phyloP scores from a whole-genome alignment of 1,139 yeast genomes.

The Taphrina deformans region DNA sequence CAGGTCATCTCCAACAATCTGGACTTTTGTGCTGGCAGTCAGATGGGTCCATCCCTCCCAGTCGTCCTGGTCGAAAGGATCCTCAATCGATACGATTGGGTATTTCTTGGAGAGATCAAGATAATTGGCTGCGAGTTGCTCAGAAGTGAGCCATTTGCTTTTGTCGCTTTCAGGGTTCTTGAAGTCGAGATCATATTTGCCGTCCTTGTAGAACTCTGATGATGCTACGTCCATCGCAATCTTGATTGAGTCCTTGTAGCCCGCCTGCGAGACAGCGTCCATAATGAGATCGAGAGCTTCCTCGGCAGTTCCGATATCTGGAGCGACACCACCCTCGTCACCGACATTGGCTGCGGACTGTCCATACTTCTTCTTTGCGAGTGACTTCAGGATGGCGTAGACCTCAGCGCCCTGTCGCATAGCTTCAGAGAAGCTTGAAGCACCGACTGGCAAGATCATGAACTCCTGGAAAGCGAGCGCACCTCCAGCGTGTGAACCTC shows the following conservation, averaged over 20 bases:
- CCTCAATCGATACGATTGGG: conserved; percentile 97
- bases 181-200: conserved; percentile 94
- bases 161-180: conserved; percentile 89
- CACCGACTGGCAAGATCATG: conserved; percentile 94
- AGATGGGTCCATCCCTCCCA: conserved; percentile 96
- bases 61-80: conserved; percentile 98
- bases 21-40: conserved; percentile 68
- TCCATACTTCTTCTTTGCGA: conserved; percentile 91
- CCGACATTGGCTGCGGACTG: conserved; percentile 98
- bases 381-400: conserved; percentile 87
- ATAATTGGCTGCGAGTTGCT: conserved; percentile 81
- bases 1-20: conserved; percentile 94
- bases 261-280: conserved; percentile 83
- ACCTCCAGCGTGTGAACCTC: conserved; percentile 99
- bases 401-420: conserved; percentile 94
- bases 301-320: conserved; percentile 85
- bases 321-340: conserved; percentile 99
- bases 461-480: conserved; percentile 97
- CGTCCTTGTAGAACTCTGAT: conserved; percentile 93
- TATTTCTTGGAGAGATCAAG: conserved; percentile 72
- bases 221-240: conserved; percentile 96
- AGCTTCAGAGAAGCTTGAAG: conserved; percentile 85
- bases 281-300: conserved; percentile 93
- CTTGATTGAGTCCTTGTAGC: conserved; percentile 84
- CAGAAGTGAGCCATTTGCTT: conserved; percentile 85